phyloP scores from a whole-genome alignment of 2,329 filamentous ascomycete species.

The Lachnellula willkommii region DNA sequence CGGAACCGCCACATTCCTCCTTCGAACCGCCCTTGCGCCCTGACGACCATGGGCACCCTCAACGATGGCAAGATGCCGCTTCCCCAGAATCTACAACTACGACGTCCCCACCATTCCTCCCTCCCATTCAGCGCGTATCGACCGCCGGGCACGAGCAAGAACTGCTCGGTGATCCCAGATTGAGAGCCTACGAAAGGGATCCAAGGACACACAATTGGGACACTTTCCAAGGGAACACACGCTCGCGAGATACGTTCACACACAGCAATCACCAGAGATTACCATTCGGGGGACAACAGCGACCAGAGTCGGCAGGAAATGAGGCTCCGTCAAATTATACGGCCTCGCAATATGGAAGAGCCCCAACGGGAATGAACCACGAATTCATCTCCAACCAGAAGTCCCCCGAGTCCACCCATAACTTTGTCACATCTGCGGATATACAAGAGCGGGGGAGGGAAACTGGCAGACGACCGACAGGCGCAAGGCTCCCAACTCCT shows the following conservation, averaged over 20 bases:
- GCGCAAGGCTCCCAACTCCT: constrained; percentile 24
- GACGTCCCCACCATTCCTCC: constrained; percentile 43
- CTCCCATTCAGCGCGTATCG: constrained; percentile 35
- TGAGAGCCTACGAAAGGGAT: constrained; percentile 12
- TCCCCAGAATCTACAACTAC: constrained; percentile 16
- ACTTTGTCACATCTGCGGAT: constrained; percentile 17
- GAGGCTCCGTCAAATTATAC: constrained; percentile 10
- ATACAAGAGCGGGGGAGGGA: constrained; percentile 16
- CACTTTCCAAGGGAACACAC: constrained; percentile 9
- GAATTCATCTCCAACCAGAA: constrained; percentile 12
- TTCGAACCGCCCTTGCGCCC: constrained; percentile 24
- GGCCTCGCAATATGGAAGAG: constrained; percentile 14
- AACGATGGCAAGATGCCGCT: constrained; percentile 21
- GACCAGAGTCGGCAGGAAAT: constrained; percentile 26
- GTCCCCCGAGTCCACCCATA: constrained; percentile 13
- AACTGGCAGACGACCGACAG: constrained; percentile 21
- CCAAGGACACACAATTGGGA: constrained; percentile 14
- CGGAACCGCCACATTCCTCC: constrained; percentile 22
- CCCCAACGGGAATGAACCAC: constrained; percentile 11
- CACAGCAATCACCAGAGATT: constrained; percentile 21
- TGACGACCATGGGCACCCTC: constrained; percentile 26
- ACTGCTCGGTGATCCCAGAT: constrained; percentile 1
- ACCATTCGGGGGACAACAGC: constrained; percentile 16
- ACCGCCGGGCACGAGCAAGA: constrained; percentile 19
- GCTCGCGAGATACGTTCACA: constrained; percentile 15